These are phyloP conservation scores for sorghum (Sorghum bicolor) DNA, from an alignment of 176 grass and related monocot species.

Conservation along the genomic window DNA sequence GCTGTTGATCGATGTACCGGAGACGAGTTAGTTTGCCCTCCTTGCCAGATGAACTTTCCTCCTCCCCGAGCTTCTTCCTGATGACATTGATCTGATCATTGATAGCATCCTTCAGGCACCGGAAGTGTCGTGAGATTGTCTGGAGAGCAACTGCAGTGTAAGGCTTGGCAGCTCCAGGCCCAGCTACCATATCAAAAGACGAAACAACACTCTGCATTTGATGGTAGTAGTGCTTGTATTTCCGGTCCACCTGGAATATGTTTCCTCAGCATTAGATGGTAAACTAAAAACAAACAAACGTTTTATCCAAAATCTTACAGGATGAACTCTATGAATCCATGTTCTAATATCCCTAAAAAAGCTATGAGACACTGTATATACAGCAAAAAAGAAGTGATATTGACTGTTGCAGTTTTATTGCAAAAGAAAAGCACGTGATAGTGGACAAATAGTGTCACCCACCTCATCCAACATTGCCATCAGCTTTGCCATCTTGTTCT, in stretches of 20 bases:
- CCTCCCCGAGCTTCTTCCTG: slow-evolving; percentile 83
- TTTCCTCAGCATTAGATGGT: slow-evolving; percentile 23
- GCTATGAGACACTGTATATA: not conserved
- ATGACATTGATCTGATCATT: slow-evolving; percentile 71
- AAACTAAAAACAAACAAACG: not conserved
- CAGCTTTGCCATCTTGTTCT: slow-evolving; percentile 92
- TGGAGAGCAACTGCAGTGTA: slow-evolving; percentile 96
- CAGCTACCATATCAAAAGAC: slow-evolving; percentile 78
- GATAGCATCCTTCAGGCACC: slow-evolving; percentile 93
- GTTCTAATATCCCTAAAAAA: not conserved
- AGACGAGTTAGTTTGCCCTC: slow-evolving; percentile 72
- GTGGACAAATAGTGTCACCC: slow-evolving; percentile 2
- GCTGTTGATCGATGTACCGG: slow-evolving; percentile 82
- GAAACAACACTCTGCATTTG: slow-evolving; percentile 91
- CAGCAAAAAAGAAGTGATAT: not conserved
- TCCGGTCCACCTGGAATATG: slow-evolving; percentile 74
- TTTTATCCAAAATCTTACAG: not conserved
- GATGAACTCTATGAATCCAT: slow-evolving; percentile 8
- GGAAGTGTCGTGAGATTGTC: slow-evolving; percentile 90
- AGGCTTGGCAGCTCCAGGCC: slow-evolving; percentile 66
- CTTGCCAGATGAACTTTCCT: slow-evolving; percentile 65
- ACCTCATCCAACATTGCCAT: slow-evolving; percentile 97
- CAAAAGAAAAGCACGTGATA: slow-evolving; percentile 12
- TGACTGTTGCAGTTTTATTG: not conserved
- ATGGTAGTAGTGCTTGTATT: slow-evolving; percentile 96